Percentiles rank a stretch among this genome's conserved stretches.
Evolutionary conservation across 2,329 filamentous ascomycete species (phyloP).

Genomic region (Botryosphaeria dothidea): DNA sequence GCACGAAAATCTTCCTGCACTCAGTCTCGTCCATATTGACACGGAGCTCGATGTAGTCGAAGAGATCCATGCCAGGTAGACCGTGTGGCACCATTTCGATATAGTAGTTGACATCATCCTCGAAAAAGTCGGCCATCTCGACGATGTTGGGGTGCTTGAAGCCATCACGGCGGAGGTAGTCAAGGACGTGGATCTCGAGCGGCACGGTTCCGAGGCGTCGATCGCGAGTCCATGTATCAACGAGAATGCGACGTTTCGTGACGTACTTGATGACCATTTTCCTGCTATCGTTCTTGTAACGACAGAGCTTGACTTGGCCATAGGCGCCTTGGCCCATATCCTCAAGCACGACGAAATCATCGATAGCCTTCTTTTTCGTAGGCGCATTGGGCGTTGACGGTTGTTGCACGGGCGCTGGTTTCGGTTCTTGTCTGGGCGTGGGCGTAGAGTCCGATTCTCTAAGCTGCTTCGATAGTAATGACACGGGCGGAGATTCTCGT

Average conservation of each 20-base stretch:
- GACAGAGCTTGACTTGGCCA: conserved; percentile 92
- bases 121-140: conserved; percentile 70
- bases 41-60: conserved; percentile 96
- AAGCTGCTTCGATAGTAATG: conserved; percentile 53
- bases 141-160: conserved; percentile 66
- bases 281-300: conserved; percentile 73
- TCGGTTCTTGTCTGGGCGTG: not conserved
- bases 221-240: conserved; percentile 98
- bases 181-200: conserved; percentile 93
- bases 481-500: conserved; percentile 40
- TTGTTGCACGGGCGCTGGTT: not conserved
- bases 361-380: conserved; percentile 73
- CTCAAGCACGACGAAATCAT: conserved; percentile 88
- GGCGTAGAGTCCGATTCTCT: conserved; percentile 42
- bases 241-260: conserved; percentile 91
- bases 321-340: conserved; percentile 99
- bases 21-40: conserved; percentile 96
- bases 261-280: conserved; percentile 98
- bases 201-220: conserved; percentile 90
- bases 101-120: conserved; percentile 90
- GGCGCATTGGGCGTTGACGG: conserved; percentile 10
- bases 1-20: conserved; percentile 90
- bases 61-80: conserved; percentile 94
- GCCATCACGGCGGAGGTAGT: conserved; percentile 79
- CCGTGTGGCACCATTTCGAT: conserved; percentile 98